A percentile compares a stretch with the other conserved stretches of the same genome.
Evolutionary conservation across 495 filamentous ascomycete species (phyloP).

Genomic region (Neurospora tetrasperma): DNA sequence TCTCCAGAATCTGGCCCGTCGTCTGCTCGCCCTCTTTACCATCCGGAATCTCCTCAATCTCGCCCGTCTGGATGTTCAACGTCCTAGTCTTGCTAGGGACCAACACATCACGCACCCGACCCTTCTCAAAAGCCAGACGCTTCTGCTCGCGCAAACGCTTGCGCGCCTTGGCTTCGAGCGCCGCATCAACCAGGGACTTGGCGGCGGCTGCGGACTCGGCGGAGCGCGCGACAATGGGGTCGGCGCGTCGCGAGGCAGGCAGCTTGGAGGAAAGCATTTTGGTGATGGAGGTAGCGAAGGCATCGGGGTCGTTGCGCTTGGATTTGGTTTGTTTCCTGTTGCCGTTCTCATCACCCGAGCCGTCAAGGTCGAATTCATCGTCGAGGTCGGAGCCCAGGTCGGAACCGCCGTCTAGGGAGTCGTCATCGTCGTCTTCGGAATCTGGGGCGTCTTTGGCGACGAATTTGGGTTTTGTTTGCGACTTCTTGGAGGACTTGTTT

Average conservation of each 20-base stretch:
- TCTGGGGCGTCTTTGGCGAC: constrained; percentile 27
- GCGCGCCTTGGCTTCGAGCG: constrained; percentile 71
- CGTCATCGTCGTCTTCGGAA: constrained; percentile 12
- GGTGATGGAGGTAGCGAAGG: constrained; percentile 82
- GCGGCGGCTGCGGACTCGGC: constrained; percentile 54
- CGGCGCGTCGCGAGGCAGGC: constrained; percentile 62
- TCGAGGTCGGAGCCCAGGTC: constrained; percentile 13
- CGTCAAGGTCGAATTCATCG: constrained; percentile 24
- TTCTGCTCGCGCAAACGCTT: constrained; percentile 71
- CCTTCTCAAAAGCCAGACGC: constrained; percentile 71
- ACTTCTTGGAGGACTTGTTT: constrained; percentile 9
- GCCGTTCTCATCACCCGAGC: constrained; percentile 23
- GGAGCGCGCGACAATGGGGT: constrained; percentile 82
- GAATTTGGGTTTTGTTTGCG: constrained; percentile 15
- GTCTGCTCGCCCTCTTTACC: constrained; percentile 22
- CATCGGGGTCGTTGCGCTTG: constrained; percentile 82
- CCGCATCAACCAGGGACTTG: constrained; percentile 56
- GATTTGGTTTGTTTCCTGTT: constrained; percentile 28
- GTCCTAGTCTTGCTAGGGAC: constrained; percentile 32
- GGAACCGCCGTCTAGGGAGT: constrained; percentile 2
- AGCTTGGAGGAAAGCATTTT: constrained; percentile 86
- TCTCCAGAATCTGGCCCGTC: constrained; percentile 53
- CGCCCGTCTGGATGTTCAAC: constrained; percentile 33
- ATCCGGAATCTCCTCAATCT: constrained; percentile 29
- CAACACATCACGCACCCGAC: constrained; percentile 75